Evolutionary conservation across 2,329 filamentous ascomycete species (phyloP), one percentile per base, ranked within the genome.

Genomic region (Pseudogymnoascus sp.): DNA sequence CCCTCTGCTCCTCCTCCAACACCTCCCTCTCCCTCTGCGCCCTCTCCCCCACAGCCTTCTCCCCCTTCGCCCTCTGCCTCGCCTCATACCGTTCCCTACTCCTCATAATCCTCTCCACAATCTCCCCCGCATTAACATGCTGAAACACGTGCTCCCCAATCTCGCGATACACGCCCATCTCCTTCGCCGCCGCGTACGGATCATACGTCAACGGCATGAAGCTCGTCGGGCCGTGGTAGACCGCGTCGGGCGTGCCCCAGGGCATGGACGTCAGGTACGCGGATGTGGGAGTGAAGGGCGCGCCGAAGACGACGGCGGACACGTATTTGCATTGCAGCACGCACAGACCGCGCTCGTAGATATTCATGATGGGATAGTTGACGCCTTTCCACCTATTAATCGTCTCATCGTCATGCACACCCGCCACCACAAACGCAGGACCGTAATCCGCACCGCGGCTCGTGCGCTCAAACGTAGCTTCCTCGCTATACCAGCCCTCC

Each of bases 321-420:
- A 97, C 82, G 75, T 96, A 96, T 87, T 88, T 88, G 79, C 94
- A 99, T 71, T 99, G 94, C 64, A 97, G 78, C 30, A 97, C 93
- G 72, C 94, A 99, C 20, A 99, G 84, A 1, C 92, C 92, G 41
- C 94, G 88, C 78, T 99, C 94, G 70, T 93, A 96, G 62, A 96
- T 92, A 78, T 97, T 99, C 94, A 99, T 99, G 76, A 99, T 97
- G 25, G 94, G 94, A 72, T 97, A 99, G 77, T 99, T 99, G 69
- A 97, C 82, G 35, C 94, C 93, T 76, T 97, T 97, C 89, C 91
- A 95, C 69, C 88, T 80, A 75, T 99, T 99, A 74, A 99, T 96
- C 63, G 96, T 91, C 65, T 88, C 85, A 73, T 99, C 94, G 69
- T 96, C 90, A 74, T 99, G 94, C 22, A 99, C 87, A 57, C 94